Percentiles rank a stretch among this genome's conserved stretches.
phyloP scores from a whole-genome alignment of 2,329 filamentous ascomycete genomes.

The Apiospora marii region DNA sequence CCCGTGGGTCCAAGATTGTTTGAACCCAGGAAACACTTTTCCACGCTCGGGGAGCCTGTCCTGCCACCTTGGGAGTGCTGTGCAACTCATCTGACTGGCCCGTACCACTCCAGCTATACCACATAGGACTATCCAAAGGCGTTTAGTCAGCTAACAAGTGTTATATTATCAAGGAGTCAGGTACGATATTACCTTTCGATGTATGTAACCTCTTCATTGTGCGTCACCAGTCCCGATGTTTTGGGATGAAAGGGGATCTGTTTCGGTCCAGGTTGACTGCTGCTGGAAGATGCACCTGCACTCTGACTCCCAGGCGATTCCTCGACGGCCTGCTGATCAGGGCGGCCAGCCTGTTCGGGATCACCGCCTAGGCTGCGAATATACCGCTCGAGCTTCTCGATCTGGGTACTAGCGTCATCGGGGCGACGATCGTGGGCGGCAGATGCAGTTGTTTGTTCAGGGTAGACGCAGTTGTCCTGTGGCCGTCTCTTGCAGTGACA shows the following conservation, averaged over 20 bases:
- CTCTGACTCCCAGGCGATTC: neutral
- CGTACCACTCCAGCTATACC: slow-evolving; percentile 9
- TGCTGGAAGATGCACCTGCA: neutral
- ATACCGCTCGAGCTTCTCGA: slow-evolving; percentile 15
- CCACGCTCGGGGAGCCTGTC: neutral
- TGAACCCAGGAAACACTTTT: slow-evolving; percentile 2
- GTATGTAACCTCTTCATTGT: slow-evolving; percentile 6
- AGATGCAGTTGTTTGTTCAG: neutral
- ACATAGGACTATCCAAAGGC: neutral
- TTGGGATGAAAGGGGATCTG: slow-evolving; percentile 16
- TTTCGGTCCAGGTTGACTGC: neutral
- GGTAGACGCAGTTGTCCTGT: slow-evolving; percentile 23
- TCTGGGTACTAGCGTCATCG: neutral
- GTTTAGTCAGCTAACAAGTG: neutral
- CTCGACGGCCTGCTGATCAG: neutral
- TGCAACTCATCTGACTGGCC: neutral
- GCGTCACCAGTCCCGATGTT: neutral
- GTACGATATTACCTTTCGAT: neutral
- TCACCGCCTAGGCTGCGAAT: slow-evolving; percentile 13
- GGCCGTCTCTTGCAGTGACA: slow-evolving; percentile 25
- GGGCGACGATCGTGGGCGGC: neutral
- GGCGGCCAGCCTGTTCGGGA: neutral
- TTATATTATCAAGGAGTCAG: neutral
- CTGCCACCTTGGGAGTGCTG: neutral
- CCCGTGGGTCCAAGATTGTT: neutral